Evolutionary conservation across 2,329 filamentous ascomycete genomes (phyloP).

Genomic region (Aspergillus fructus): DNA sequence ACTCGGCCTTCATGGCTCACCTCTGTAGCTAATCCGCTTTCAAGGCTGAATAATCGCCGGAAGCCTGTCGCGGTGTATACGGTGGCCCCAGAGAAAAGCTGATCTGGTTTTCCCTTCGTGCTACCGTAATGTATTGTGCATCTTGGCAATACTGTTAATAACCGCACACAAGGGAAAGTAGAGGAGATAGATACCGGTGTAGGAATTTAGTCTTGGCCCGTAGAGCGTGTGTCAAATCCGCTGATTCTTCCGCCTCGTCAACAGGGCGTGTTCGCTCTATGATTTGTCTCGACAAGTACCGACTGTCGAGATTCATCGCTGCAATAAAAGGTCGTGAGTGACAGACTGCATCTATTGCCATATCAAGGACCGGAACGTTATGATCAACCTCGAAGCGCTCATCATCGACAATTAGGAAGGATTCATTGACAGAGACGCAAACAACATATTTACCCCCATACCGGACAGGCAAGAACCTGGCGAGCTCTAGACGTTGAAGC

Average conservation of each 20-base stretch:
- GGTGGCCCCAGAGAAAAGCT: background rate
- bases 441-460: background rate
- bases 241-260: background rate
- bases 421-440: background rate
- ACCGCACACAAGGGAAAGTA: background rate
- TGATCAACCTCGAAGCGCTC: background rate
- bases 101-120: background rate
- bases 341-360: background rate
- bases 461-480: slow-evolving; percentile 2
- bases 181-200: background rate
- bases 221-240: slow-evolving; percentile 1
- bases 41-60: background rate
- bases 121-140: background rate
- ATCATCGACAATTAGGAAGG: slow-evolving; percentile 6
- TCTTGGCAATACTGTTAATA: background rate
- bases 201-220: background rate
- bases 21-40: background rate
- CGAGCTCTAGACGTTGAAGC: background rate
- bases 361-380: background rate
- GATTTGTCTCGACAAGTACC: background rate
- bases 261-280: background rate
- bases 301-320: background rate
- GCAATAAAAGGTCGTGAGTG: background rate
- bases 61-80: background rate
- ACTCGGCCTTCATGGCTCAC: background rate